phyloP scores from a whole-genome alignment of 2,329 filamentous ascomycete genomes.

The Sordariomycetes sp. region DNA sequence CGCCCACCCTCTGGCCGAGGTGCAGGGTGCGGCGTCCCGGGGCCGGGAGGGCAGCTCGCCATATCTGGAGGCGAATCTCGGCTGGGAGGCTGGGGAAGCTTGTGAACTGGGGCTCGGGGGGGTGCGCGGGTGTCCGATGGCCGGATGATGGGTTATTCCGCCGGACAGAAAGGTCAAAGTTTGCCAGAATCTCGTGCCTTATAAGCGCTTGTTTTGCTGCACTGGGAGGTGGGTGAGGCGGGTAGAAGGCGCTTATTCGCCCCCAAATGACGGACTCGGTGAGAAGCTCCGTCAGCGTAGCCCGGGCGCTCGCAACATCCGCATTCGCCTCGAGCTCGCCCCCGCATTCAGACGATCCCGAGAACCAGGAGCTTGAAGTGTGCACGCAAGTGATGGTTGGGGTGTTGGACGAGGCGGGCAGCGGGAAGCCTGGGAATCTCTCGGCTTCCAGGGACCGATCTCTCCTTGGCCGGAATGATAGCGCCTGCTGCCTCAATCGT shows the following conservation, averaged over 20 bases:
- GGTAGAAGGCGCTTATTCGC: slow-evolving; percentile 1
- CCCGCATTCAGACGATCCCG: background rate
- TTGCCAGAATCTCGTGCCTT: background rate
- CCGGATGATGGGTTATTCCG: background rate
- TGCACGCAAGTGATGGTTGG: background rate
- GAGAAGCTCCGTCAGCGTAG: background rate
- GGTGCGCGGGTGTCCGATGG: background rate
- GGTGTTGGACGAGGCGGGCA: background rate
- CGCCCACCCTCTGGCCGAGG: slow-evolving; percentile 1
- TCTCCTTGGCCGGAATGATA: background rate
- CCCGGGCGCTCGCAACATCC: background rate
- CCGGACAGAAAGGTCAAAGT: background rate
- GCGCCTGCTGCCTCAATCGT: background rate
- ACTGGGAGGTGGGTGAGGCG: background rate
- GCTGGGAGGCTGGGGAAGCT: background rate
- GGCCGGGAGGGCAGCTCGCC: background rate
- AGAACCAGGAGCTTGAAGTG: slow-evolving; percentile 1
- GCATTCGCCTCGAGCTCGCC: background rate
- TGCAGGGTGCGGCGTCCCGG: background rate
- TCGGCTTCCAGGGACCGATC: background rate
- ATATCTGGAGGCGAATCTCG: slow-evolving; percentile 4
- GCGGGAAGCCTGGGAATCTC: background rate
- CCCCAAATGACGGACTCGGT: slow-evolving; percentile 3
- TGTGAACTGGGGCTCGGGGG: background rate
- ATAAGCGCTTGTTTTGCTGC: background rate